Conservation (phyloP, 1,284 basidiomycete genomes). For the Hortiboletus rubellus region DNA sequence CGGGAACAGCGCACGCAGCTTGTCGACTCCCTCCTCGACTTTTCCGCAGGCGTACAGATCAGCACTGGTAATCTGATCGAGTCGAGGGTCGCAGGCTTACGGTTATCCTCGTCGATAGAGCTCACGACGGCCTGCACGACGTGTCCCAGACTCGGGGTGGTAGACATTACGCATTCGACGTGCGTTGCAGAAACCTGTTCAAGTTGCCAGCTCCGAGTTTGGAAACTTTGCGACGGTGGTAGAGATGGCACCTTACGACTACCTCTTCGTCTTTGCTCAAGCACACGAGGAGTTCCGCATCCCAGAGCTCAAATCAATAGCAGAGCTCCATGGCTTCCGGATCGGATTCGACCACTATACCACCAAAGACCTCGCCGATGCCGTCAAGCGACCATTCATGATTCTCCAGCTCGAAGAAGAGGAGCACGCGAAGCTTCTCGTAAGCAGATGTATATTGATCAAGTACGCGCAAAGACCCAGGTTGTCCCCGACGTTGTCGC, state of each 20-base stretch:
- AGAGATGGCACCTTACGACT: constrained; percentile 41
- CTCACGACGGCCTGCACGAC: constrained; percentile 31
- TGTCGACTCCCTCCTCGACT: constrained; percentile 59
- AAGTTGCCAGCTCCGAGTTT: not conserved
- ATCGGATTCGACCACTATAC: constrained; percentile 42
- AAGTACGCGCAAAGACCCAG: constrained; percentile 51
- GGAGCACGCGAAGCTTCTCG: constrained; percentile 72
- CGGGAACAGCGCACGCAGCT: constrained; percentile 57
- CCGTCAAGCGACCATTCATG: constrained; percentile 71
- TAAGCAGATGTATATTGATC: constrained; percentile 79
- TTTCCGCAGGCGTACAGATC: not conserved
- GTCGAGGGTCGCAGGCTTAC: constrained; percentile 18
- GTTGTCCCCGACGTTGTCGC: not conserved
- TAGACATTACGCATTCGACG: constrained; percentile 8
- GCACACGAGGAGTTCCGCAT: constrained; percentile 78
- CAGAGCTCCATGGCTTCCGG: constrained; percentile 64
- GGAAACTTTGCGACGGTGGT: not conserved
- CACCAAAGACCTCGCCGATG: constrained; percentile 40
- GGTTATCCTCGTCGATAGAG: constrained; percentile 32
- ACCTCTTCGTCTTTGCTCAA: constrained; percentile 78
- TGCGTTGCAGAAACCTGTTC: not conserved
- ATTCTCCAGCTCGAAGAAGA: constrained; percentile 69
- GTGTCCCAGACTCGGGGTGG: constrained; percentile 22
- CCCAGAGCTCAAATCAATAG: constrained; percentile 74
- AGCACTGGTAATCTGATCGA: constrained; percentile 2